Conservation (phyloP, 78 protist species). For the Trichosphaerium sp. region DNA sequence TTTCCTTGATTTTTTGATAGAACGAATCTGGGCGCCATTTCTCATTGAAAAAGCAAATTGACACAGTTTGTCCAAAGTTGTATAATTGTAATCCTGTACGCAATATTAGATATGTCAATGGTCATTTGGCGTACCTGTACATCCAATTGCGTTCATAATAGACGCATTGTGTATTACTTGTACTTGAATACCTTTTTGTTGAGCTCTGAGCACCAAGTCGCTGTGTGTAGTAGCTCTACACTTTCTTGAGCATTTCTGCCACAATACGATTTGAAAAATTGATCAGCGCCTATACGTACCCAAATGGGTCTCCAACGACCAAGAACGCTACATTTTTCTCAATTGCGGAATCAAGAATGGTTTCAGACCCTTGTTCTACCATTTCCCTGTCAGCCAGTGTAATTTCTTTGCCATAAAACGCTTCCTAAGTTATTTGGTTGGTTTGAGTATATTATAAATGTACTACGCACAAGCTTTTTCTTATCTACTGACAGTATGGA, state of each 20-base stretch:
- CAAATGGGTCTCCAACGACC: slow-evolving; percentile 98
- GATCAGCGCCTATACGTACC: slow-evolving; percentile 28
- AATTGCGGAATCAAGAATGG: slow-evolving; percentile 62
- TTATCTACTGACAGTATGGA: slow-evolving; percentile 52
- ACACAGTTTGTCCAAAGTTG: slow-evolving; percentile 92
- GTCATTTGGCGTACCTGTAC: too few species aligned
- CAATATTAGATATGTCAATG: too few species aligned
- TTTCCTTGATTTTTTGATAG: slow-evolving; percentile 72
- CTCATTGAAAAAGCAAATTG: slow-evolving; percentile 84
- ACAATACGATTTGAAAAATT: not conserved
- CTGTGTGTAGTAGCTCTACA: slow-evolving; percentile 94
- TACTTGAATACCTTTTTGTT: slow-evolving; percentile 28
- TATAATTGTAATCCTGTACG: slow-evolving; percentile 97
- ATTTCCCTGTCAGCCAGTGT: slow-evolving; percentile 86
- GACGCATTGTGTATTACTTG: slow-evolving; percentile 95
- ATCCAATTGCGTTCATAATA: slow-evolving; percentile 97
- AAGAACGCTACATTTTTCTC: slow-evolving; percentile 74
- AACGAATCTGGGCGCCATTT: slow-evolving; percentile 86
- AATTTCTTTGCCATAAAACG: slow-evolving; percentile 58
- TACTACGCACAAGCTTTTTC: not conserved
- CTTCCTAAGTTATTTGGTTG: slow-evolving; percentile 29
- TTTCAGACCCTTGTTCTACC: slow-evolving; percentile 82
- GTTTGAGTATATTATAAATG: not conserved
- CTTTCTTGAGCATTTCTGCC: not conserved
- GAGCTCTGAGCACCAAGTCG: slow-evolving; percentile 82